Base-by-base conservation (phyloP, 2,329 filamentous ascomycete genomes). In the Knufia fluminis region DNA sequence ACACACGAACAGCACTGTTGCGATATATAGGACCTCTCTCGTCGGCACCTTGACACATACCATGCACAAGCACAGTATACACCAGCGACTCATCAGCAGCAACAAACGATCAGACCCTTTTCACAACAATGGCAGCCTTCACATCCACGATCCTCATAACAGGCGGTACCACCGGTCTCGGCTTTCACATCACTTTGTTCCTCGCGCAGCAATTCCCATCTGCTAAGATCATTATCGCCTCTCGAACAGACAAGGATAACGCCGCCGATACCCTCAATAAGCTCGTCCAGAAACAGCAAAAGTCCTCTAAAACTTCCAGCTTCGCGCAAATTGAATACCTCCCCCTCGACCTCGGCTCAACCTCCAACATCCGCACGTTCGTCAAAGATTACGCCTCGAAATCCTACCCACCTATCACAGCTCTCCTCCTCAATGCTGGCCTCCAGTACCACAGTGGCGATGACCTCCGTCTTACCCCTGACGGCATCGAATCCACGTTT, bases 401-500 rank as follows among this genome's bases (percentile, higher is more conserved):
- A 6, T 54, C 62, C 1, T 63, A 65, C 20, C 67, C 71, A 2
- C 68, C 70, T 0, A 71, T 76, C 50, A 61, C 66, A 44, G 60
- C 64, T 3, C 64, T 77, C 4, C 52, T 74, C n/a, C 61, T 75
- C 17, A 77, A 77, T 46, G 73, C 73, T 1, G 73, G 62, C 0
- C 52, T 75, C 0, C 72, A 77, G 53, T 68, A 73, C 42, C 22
- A 46, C 16, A 38, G 16, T 9, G 68, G 69, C 0, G 57, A 57
- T 0, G 53, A 53, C 0, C 44, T 71, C 1, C 23, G 55, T 0
- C 64, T 66, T 42, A 70, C 68, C 0, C 51, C 46, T 0, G 69
- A 76, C 17, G 69, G 70, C 6, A 58, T 75, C 35, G 75, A 78
- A 56, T 55, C 59, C 26, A 72, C 69, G 4, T 78, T 78, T 54